Percentiles rank a stretch among this genome's conserved stretches.
phyloP scores from a whole-genome alignment of 495 filamentous ascomycete species.

The Xylaria curta region DNA sequence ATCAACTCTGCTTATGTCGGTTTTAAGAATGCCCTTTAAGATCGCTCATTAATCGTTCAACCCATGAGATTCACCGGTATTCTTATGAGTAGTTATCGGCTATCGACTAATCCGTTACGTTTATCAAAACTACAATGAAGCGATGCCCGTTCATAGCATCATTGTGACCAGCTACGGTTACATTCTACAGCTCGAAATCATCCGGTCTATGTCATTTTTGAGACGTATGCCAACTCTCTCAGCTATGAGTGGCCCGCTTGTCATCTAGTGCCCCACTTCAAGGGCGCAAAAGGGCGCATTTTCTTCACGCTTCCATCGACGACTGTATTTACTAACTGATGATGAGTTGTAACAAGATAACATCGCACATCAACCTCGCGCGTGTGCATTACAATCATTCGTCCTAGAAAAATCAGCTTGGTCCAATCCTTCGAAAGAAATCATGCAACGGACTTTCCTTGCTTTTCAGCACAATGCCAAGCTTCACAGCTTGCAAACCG shows the following conservation, averaged over 20 bases:
- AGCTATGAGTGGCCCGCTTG: constrained; percentile 18
- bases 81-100: background rate
- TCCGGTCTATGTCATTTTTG: background rate
- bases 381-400: background rate
- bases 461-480: constrained; percentile 62
- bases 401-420: background rate
- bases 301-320: constrained; percentile 24
- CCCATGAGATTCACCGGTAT: constrained; percentile 3
- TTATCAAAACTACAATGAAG: constrained; percentile 1
- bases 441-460: constrained; percentile 54
- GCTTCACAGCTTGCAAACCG: constrained; percentile 52
- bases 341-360: background rate
- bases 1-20: constrained; percentile 91
- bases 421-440: background rate
- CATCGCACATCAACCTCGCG: background rate
- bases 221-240: background rate
- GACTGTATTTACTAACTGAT: background rate
- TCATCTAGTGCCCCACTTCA: constrained; percentile 22
- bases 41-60: constrained; percentile 1
- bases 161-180: background rate
- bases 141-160: background rate
- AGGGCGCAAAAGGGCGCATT: constrained; percentile 24
- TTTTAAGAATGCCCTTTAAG: constrained; percentile 69
- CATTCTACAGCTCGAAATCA: background rate
- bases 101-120: background rate